These are phyloP conservation scores for Podospora bellae-mahoneyi DNA, from an alignment of 495 filamentous ascomycete genomes.

Conservation along the genomic window DNA sequence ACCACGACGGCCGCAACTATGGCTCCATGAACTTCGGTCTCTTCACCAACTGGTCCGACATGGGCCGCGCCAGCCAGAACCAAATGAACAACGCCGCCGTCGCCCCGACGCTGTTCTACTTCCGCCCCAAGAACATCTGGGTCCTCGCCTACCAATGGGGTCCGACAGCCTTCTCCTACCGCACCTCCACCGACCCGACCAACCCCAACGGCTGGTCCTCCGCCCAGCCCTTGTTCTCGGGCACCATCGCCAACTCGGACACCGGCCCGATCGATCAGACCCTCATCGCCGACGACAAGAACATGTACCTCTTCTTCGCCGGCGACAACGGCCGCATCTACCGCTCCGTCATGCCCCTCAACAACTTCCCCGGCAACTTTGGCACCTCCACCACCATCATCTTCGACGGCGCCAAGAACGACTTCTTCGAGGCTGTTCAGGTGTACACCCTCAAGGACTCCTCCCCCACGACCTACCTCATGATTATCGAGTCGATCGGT, in stretches of 20 bases:
- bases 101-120: constrained; percentile 61
- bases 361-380: constrained; percentile 57
- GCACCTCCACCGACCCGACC: constrained; percentile 55
- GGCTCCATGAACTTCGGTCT: constrained; percentile 57
- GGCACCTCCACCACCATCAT: constrained; percentile 47
- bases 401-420: constrained; percentile 50
- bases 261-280: constrained; percentile 58
- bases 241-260: constrained; percentile 47
- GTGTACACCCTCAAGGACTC: constrained; percentile 58
- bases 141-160: constrained; percentile 62
- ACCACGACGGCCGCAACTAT: constrained; percentile 41
- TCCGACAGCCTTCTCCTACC: constrained; percentile 54
- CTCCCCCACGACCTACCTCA: constrained; percentile 52
- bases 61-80: constrained; percentile 54
- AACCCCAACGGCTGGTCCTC: constrained; percentile 55
- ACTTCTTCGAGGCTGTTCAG: constrained; percentile 62
- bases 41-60: constrained; percentile 53
- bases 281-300: constrained; percentile 53
- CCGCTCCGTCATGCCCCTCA: constrained; percentile 56
- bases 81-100: constrained; percentile 48
- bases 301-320: constrained; percentile 64
- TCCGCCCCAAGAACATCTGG: constrained; percentile 57
- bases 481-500: constrained; percentile 63
- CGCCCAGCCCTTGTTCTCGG: constrained; percentile 52
- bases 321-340: constrained; percentile 66